phyloP scores from a whole-genome alignment of 345 rosid genomes.

The Populus euphratica region DNA sequence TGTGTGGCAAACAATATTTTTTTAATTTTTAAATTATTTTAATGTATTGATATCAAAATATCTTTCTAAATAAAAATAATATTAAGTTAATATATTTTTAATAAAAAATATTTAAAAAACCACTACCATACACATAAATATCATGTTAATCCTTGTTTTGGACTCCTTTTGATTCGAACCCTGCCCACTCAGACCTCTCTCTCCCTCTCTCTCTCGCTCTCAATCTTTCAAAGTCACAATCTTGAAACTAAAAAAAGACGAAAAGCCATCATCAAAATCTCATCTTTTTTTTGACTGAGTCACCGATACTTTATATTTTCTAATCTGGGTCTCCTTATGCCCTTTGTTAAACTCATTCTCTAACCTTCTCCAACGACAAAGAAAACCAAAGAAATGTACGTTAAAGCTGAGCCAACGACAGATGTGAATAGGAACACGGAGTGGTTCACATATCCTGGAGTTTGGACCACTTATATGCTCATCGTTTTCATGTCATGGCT shows the following conservation, averaged over 20 bases:
- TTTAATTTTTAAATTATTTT: too few species aligned
- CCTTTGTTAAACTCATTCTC: neutral
- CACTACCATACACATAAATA: too few species aligned
- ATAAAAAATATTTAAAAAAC: too few species aligned
- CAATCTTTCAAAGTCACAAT: neutral
- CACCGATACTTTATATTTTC: neutral
- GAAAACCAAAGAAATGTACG: slow-evolving; percentile 40
- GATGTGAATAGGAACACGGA: slow-evolving; percentile 85
- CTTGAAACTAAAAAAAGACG: neutral
- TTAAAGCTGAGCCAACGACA: slow-evolving; percentile 59
- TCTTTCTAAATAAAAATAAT: too few species aligned
- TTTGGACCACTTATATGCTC: slow-evolving; percentile 71
- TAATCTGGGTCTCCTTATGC: neutral
- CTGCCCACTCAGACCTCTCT: neutral
- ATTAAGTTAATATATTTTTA: too few species aligned
- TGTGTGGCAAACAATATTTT: too few species aligned
- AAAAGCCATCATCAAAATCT: neutral
- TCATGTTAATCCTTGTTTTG: neutral
- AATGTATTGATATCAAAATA: too few species aligned
- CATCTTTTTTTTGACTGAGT: slow-evolving; percentile 3
- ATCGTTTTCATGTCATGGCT: slow-evolving; percentile 74
- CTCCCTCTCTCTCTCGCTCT: neutral
- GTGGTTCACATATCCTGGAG: slow-evolving; percentile 87
- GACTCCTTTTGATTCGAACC: neutral
- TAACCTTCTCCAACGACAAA: neutral